A percentile compares a stretch with the other conserved stretches of the same genome.
phyloP scores from a whole-genome alignment of 306 rosid genomes.

The Prunus fruticosa region DNA sequence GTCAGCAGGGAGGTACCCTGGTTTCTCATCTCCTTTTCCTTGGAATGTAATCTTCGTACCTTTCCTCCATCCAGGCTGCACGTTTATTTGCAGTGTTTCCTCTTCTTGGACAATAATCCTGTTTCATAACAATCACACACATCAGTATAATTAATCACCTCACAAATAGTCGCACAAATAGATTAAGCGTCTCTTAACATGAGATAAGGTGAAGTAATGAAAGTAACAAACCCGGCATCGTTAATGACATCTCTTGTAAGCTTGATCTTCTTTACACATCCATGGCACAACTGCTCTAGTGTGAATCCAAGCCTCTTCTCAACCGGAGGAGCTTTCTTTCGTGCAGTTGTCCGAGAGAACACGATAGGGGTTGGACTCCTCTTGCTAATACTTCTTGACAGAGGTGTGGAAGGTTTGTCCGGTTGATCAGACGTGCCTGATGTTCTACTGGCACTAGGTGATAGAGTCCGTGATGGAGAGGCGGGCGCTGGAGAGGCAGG shows the following conservation, averaged over 20 bases:
- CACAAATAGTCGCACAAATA: no score
- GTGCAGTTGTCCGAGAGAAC: constrained; percentile 64
- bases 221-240: constrained; percentile 57
- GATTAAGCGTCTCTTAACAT: no score
- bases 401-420: constrained; percentile 27
- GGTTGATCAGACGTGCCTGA: constrained; percentile 2
- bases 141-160: background rate
- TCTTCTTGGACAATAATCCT: constrained; percentile 69
- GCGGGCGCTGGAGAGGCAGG: background rate
- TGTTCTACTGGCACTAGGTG: background rate
- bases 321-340: constrained; percentile 48
- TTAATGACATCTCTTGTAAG: constrained; percentile 62
- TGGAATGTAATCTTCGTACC: constrained; percentile 84
- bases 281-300: constrained; percentile 72
- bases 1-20: constrained; percentile 86
- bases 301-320: constrained; percentile 65
- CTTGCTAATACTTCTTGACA: constrained; percentile 40
- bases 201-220: background rate
- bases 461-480: background rate
- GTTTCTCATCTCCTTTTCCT: constrained; percentile 90
- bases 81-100: constrained; percentile 57
- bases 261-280: constrained; percentile 67
- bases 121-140: background rate
- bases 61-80: constrained; percentile 87
- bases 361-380: constrained; percentile 66